Percentiles rank a stretch among this genome's conserved stretches.
These are phyloP conservation scores for Ceratobasidium sp. DNA, from an alignment of 1,284 basidiomycete genomes.

Conservation along the genomic window DNA sequence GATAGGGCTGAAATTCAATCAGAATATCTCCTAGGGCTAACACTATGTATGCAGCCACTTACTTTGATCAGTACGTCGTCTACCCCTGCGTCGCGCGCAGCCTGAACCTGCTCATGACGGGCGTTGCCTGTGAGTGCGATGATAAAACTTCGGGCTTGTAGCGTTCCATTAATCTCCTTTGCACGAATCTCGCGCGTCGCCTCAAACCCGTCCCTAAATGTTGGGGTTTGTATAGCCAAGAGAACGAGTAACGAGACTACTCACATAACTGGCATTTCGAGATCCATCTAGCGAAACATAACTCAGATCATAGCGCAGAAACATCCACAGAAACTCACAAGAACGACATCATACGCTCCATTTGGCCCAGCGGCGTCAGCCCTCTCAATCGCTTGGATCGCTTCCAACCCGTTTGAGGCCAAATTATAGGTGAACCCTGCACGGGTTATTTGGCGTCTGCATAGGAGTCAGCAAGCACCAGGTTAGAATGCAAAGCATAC, in stretches of 20 bases:
- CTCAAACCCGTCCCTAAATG: constrained; percentile 51
- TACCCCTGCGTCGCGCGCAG: constrained; percentile 40
- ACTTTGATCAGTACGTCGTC: constrained; percentile 45
- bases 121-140: constrained; percentile 55
- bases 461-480: background rate
- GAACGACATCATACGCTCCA: constrained; percentile 52
- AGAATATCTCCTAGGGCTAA: background rate
- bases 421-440: constrained; percentile 51
- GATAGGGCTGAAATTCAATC: constrained; percentile 30
- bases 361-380: constrained; percentile 16
- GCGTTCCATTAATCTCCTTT: constrained; percentile 49
- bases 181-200: constrained; percentile 53
- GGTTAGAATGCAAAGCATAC: background rate
- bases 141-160: constrained; percentile 51
- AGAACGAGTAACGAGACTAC: background rate
- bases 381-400: constrained; percentile 51
- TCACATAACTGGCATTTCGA: constrained; percentile 55
- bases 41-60: background rate
- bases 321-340: constrained; percentile 47
- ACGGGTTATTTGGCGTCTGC: constrained; percentile 52
- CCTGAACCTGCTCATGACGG: constrained; percentile 35
- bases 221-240: background rate
- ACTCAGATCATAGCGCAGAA: too few species aligned
- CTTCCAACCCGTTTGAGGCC: constrained; percentile 53
- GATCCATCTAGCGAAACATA: constrained; percentile 52